Base-by-base conservation (phyloP, 495 filamentous ascomycete genomes). In the Amniculicola lignicola region DNA sequence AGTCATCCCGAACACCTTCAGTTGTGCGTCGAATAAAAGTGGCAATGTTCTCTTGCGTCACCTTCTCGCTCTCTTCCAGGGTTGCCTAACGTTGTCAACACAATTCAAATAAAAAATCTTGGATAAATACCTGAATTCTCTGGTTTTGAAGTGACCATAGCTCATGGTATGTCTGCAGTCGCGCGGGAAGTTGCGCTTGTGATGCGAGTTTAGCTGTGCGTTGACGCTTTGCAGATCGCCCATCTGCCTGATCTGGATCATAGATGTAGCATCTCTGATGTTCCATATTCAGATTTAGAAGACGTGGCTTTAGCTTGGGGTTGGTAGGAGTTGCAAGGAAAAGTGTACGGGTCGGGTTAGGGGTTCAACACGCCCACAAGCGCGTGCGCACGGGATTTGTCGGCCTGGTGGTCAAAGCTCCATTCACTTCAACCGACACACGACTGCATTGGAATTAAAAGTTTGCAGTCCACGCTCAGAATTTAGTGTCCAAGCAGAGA, bases 81-180 rank as follows among this genome's bases (percentile, higher is more conserved):
- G 90, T 81, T 49, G 69, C 73, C 67, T 84, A 64, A 16, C 14
- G 3, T 18, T 23, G 54, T 71, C 2, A 74, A 64, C 22, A 38
- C 33, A n/a, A 21, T 15, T 10, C 5, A 15, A 6, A 40, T 11
- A 47, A n/a, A 39, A 11, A 28, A 59, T n/a, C 14, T 1, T 62
- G 69, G 51, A 57, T 10, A 11, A 29, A 51, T 4, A 90, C 89
- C 73, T 89, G 79, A 25, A 92, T 86, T 44, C 81, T 77, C 38
- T 70, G 51, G 60, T 91, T 81, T 62, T 89, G 82, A 5, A 74
- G 67, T 5, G 75, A 71, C 90, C 92, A 96, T 33, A 80, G 70
- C 44, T 74, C 67, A 61, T 85, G 72, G 62, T 85, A 95, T 14
- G 78, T 74, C 46, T 81, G 65, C 62, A 82, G 75, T 43, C 92